Evolutionary conservation across 2,329 filamentous ascomycete species (phyloP), one percentile per base, ranked within the genome.

Genomic region (Aureobasidium vineae): DNA sequence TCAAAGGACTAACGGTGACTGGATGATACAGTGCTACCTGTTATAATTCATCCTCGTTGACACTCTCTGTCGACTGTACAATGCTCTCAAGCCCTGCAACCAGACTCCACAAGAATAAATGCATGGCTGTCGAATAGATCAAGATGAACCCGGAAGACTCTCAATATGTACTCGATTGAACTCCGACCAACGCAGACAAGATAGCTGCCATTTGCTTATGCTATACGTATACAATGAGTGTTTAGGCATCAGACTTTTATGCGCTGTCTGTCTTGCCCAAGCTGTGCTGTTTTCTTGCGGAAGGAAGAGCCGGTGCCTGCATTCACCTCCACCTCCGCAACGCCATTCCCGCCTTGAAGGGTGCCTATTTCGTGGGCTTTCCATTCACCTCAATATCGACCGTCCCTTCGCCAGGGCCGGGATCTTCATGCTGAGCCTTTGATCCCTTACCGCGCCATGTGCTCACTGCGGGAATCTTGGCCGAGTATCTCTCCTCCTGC

Each of bases 371-470:
- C 28, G 19, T 8, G 5, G 38, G 19, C 49, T 64, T 53, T 50
- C 49, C 49, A 28, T 65, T 40, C 28, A 21, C 53, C 41, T 57
- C 28, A 33, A 47, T 28, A 57, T 57, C 53, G 15, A 57, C 40
- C 33, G 50, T 49, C 7, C 53, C 57, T 56, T 63, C 49, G 21
- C 65, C 65, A 26, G 65, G 56, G 10, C 43, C 61, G 11, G 67
- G 65, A 49, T 73, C 72, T 47, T 95, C 90, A 76, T 97, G 93
- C 75, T 94, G 94, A 28, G 94, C 94, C 31, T 91, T 91, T 72
- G 88, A 94, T 16, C 95, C 95, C 81, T 98, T 97, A 69, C 90
- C 92, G 73, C 95, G 85, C 90, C 93, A 99, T 23, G 95, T 99
- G 78, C 91, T 96, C 63, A 99, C 95, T 3, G 95, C 95, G 5